A percentile compares a stretch with the other conserved stretches of the same genome.
phyloP scores from a whole-genome alignment of 305 asterid genomes.

The Stenogyne calaminthoides region DNA sequence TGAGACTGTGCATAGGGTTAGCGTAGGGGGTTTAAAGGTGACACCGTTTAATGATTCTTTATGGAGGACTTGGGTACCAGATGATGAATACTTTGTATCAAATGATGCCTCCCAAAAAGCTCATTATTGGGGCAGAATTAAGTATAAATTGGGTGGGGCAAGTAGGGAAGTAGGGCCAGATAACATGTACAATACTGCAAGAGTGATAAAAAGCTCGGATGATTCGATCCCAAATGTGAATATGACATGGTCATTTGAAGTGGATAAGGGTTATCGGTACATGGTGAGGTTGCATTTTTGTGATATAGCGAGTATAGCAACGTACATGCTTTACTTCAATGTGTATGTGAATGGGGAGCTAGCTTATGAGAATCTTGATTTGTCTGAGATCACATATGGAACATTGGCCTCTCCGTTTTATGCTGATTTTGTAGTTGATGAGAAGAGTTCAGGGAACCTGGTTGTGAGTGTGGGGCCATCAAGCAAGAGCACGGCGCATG shows the following conservation, averaged over 20 bases:
- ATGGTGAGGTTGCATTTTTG: conserved; percentile 89
- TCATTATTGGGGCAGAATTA: conserved; percentile 65
- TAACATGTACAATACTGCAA: conserved; percentile 75
- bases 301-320: conserved; percentile 71
- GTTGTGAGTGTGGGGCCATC: conserved; percentile 78
- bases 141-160: conserved; percentile 70
- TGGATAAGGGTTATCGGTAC: conserved; percentile 57
- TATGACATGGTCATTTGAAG: conserved; percentile 68
- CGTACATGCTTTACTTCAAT: conserved; percentile 66
- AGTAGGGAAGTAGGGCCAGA: conserved; percentile 91
- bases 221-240: conserved; percentile 46
- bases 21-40: conserved; percentile 84
- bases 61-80: conserved; percentile 90
- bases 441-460: conserved; percentile 40
- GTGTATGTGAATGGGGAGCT: conserved; percentile 70
- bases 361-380: conserved; percentile 78
- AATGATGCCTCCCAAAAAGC: conserved; percentile 41
- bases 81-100: conserved; percentile 51
- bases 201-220: conserved; percentile 61
- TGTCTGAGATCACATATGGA: conserved; percentile 49
- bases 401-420: conserved; percentile 84
- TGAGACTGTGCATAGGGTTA: conserved; percentile 79
- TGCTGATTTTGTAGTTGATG: conserved; percentile 75
- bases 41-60: conserved; percentile 93
- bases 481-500: conserved; percentile 52